Conservation (phyloP, 768 basidiomycete species). For the Mycena chlorophos region DNA sequence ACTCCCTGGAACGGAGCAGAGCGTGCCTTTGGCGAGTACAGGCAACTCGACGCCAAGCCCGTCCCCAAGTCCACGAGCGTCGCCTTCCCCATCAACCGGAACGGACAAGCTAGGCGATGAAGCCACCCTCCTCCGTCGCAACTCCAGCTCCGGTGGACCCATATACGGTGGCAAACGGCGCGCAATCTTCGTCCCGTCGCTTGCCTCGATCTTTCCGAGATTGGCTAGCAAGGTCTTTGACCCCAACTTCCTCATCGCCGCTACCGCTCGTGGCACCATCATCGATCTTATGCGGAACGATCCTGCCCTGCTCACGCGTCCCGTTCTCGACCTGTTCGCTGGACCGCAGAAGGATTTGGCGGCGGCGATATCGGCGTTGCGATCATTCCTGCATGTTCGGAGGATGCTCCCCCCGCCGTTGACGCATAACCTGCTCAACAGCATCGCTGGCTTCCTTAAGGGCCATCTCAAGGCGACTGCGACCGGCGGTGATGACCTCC, state of each 20-base stretch:
- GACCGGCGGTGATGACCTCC: constrained; percentile 44
- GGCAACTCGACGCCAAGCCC: constrained; percentile 27
- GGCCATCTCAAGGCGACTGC: constrained; percentile 38
- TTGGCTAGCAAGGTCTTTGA: constrained; percentile 57
- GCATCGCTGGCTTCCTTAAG: constrained; percentile 69
- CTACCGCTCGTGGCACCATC: constrained; percentile 55
- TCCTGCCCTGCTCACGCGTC: constrained; percentile 62
- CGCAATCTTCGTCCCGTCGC: constrained; percentile 64
- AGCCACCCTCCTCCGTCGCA: constrained; percentile 49
- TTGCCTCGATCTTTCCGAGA: constrained; percentile 54
- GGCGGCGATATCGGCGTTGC: constrained; percentile 51
- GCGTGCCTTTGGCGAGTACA: constrained; percentile 5
- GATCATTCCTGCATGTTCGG: constrained; percentile 59
- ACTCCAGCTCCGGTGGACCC: constrained; percentile 53
- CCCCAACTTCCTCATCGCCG: constrained; percentile 52
- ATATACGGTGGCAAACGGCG: constrained; percentile 53
- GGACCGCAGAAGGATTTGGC: constrained; percentile 49
- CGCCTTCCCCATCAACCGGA: constrained; percentile 21
- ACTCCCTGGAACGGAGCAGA: constrained; percentile 27
- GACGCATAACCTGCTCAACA: constrained; percentile 68
- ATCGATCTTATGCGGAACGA: constrained; percentile 76
- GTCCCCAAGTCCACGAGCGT: constrained; percentile 35
- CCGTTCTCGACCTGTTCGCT: constrained; percentile 59
- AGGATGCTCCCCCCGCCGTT: constrained; percentile 59
- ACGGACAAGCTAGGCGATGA: constrained; percentile 30